Evolutionary conservation across 208 protist genomes (phyloP).

Genomic region (Crithidia bombi): DNA sequence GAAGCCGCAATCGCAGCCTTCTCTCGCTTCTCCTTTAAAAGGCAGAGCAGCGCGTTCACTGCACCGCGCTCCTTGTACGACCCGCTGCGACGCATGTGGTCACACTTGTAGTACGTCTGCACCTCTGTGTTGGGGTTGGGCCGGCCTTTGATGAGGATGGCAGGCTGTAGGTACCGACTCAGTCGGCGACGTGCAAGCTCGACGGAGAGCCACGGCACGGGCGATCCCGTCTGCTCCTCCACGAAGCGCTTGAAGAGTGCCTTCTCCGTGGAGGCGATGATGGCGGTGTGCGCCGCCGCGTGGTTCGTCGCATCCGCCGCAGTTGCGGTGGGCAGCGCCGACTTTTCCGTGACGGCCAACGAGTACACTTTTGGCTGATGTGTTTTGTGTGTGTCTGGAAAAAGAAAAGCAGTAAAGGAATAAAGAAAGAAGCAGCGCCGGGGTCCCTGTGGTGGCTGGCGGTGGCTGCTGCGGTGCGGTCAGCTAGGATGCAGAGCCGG

Average conservation of each 20-base stretch:
- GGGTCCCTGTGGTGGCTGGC: no score
- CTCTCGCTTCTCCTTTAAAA: constrained; percentile 58
- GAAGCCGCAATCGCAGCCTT: constrained; percentile 87
- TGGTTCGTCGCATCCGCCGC: neutral
- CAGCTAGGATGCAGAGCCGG: no score
- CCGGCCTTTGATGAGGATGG: constrained; percentile 41
- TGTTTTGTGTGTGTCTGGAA: no score
- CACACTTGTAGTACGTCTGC: constrained; percentile 69
- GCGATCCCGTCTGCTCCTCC: constrained; percentile 18
- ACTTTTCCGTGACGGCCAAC: neutral
- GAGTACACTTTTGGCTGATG: no score
- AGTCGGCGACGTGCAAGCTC: constrained; percentile 53
- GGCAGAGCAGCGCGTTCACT: constrained; percentile 81
- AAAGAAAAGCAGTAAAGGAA: no score
- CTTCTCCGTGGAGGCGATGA: constrained; percentile 12
- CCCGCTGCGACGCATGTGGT: constrained; percentile 75
- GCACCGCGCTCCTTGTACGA: constrained; percentile 93
- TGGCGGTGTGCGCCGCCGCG: constrained; percentile 3
- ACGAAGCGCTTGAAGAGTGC: constrained; percentile 10
- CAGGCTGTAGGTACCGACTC: constrained; percentile 44
- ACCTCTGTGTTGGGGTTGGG: constrained; percentile 37
- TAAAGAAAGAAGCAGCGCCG: no score
- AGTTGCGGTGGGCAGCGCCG: neutral
- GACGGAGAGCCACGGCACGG: constrained; percentile 50
- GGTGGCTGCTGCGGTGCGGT: no score